phyloP scores from a whole-genome alignment of 495 filamentous ascomycete species.

The Bombardia bombarda region DNA sequence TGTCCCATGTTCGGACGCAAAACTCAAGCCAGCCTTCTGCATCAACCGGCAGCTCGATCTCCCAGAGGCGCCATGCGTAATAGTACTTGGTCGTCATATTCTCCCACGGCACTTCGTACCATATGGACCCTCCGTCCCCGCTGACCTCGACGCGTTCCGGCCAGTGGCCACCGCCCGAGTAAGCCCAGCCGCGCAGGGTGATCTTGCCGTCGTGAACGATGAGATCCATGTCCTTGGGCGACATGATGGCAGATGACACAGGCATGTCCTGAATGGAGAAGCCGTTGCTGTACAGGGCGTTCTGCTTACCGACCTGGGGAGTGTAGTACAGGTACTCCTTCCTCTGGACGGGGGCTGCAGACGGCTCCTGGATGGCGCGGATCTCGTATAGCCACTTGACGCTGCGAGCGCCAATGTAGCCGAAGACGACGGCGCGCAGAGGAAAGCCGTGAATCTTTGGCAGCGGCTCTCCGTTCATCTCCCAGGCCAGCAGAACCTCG shows the following conservation, averaged over 20 bases:
- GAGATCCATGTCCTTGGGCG: slow-evolving; percentile 42
- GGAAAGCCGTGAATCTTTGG: slow-evolving; percentile 60
- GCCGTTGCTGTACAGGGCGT: slow-evolving; percentile 41
- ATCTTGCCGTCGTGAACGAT: slow-evolving; percentile 49
- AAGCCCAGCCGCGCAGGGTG: slow-evolving; percentile 49
- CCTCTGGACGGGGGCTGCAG: slow-evolving; percentile 33
- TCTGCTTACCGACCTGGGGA: slow-evolving; percentile 54
- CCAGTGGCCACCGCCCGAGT: slow-evolving; percentile 51
- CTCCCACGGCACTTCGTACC: slow-evolving; percentile 45
- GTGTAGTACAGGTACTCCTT: slow-evolving; percentile 55
- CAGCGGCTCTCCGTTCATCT: slow-evolving; percentile 61
- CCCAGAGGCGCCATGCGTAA: slow-evolving; percentile 48
- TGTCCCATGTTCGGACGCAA: slow-evolving; percentile 50
- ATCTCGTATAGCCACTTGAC: slow-evolving; percentile 53
- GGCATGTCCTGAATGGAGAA: slow-evolving; percentile 60
- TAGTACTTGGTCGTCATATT: slow-evolving; percentile 47
- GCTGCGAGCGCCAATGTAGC: slow-evolving; percentile 53
- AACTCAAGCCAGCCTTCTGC: slow-evolving; percentile 54
- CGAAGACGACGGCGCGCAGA: slow-evolving; percentile 52
- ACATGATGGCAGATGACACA: slow-evolving; percentile 52
- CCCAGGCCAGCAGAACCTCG: slow-evolving; percentile 62
- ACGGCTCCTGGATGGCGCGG: slow-evolving; percentile 38
- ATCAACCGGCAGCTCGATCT: slow-evolving; percentile 45
- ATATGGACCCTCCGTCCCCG: slow-evolving; percentile 48
- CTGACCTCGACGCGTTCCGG: slow-evolving; percentile 50